A percentile compares a stretch with the other conserved stretches of the same genome.
These are phyloP conservation scores for Kazachstania kunashirensis DNA, from an alignment of 805 yeast genomes.

Conservation along the genomic window DNA sequence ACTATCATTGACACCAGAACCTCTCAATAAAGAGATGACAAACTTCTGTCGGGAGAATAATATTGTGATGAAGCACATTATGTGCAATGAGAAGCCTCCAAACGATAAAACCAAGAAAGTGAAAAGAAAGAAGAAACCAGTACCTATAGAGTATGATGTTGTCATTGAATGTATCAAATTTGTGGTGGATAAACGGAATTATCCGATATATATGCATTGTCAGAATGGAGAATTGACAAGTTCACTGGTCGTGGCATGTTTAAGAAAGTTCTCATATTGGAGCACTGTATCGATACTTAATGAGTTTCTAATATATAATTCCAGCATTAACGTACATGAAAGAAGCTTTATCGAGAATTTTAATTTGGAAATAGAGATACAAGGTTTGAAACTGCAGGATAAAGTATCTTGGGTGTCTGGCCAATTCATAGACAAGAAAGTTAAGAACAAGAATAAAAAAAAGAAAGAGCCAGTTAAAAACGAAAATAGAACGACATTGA, in stretches of 20 bases:
- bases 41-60: constrained; percentile 43
- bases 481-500: constrained; percentile 8
- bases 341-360: constrained; percentile 76
- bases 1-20: constrained; percentile 70
- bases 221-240: constrained; percentile 84
- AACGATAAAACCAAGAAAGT: constrained; percentile 33
- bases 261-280: constrained; percentile 80
- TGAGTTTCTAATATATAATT: constrained; percentile 71
- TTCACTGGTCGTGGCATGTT: constrained; percentile 74
- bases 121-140: constrained; percentile 73
- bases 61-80: constrained; percentile 58
- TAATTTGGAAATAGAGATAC: constrained; percentile 52
- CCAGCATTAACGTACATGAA: constrained; percentile 73
- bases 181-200: constrained; percentile 46
- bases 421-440: constrained; percentile 12
- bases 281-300: constrained; percentile 76
- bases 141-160: constrained; percentile 62
- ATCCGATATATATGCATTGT: constrained; percentile 80
- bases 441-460: constrained; percentile 1
- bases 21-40: constrained; percentile 40
- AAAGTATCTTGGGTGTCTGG: constrained; percentile 30
- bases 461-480: not conserved
- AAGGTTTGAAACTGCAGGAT: constrained; percentile 25
- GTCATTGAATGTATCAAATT: constrained; percentile 52
- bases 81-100: constrained; percentile 7